phyloP scores from a whole-genome alignment of 2,329 filamentous ascomycete species.

The Fusarium burgessii region DNA sequence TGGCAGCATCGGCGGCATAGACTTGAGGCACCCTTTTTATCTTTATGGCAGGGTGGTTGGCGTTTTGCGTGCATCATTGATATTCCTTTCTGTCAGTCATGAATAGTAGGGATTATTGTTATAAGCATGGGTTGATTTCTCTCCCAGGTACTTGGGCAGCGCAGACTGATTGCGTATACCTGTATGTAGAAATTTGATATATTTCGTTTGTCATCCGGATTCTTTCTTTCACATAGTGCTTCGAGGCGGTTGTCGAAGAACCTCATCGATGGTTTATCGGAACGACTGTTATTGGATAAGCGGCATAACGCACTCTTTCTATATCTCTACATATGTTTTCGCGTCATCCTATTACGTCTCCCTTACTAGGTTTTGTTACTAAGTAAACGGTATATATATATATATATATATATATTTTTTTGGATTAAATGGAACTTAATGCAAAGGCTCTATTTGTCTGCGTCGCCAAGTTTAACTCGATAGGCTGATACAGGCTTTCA shows the following conservation, averaged over 20 bases:
- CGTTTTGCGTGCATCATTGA: conserved; percentile 50
- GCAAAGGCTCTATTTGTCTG: background rate
- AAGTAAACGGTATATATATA: background rate
- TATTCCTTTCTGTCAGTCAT: conserved; percentile 47
- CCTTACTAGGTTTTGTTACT: background rate
- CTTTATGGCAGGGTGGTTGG: conserved; percentile 48
- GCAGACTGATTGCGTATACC: conserved; percentile 33
- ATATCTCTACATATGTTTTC: background rate
- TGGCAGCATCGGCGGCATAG: conserved; percentile 54
- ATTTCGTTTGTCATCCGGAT: conserved; percentile 16
- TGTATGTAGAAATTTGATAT: conserved; percentile 44
- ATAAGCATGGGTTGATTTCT: conserved; percentile 13
- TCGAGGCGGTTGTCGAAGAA: background rate
- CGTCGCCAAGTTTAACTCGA: background rate
- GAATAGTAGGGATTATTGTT: conserved; percentile 43
- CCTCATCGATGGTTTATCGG: background rate
- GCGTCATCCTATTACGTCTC: conserved; percentile 1
- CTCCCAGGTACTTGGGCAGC: conserved; percentile 13
- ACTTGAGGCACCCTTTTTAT: conserved; percentile 49
- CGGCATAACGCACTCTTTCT: background rate
- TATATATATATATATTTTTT: too few relatives aligned
- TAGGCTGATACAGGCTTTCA: background rate
- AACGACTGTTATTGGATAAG: background rate
- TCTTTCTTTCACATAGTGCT: background rate
- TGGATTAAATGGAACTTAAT: background rate